A percentile compares a stretch with the other conserved stretches of the same genome.
Conservation (phyloP, 139 green algal genomes). For the Cymbomonas tetramitiformis region DNA sequence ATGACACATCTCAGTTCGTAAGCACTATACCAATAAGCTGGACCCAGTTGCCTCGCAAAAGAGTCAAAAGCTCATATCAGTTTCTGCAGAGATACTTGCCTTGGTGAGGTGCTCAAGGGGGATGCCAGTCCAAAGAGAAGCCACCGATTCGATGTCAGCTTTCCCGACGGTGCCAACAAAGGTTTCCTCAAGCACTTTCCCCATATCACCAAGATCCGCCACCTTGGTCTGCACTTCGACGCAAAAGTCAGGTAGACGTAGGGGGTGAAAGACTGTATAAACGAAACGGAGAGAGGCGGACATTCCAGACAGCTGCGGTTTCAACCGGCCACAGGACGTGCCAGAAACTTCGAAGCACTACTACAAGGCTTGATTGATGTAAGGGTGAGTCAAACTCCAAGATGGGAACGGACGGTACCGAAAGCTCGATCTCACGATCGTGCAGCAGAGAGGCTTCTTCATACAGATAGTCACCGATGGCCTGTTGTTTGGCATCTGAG, state of each 20-base stretch:
- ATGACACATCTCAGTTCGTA: too few relatives aligned
- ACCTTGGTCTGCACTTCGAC: neutral
- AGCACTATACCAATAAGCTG: too few relatives aligned
- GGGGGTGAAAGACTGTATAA: too few relatives aligned
- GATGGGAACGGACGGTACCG: conserved; percentile 10
- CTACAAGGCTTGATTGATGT: too few relatives aligned
- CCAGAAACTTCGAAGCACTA: neutral
- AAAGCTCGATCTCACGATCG: conserved; percentile 42
- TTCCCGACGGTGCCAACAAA: conserved; percentile 32
- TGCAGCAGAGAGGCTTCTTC: conserved; percentile 72
- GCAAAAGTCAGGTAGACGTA: too few relatives aligned
- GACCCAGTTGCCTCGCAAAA: too few relatives aligned
- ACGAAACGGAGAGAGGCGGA: too few relatives aligned
- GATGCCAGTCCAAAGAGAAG: conserved; percentile 69
- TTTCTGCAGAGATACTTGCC: too few relatives aligned
- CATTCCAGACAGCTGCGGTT: neutral
- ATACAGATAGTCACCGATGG: conserved; percentile 43
- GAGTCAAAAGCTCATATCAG: too few relatives aligned
- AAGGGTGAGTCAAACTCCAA: too few relatives aligned
- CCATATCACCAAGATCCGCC: neutral
- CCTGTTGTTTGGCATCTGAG: conserved; percentile 57
- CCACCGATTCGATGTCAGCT: conserved; percentile 74
- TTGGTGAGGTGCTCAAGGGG: conserved; percentile 45
- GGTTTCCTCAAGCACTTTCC: neutral
- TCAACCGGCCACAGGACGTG: neutral